Evolutionary conservation across 2,329 filamentous ascomycete genomes (phyloP).

Genomic region (Hypoxylon sp.): DNA sequence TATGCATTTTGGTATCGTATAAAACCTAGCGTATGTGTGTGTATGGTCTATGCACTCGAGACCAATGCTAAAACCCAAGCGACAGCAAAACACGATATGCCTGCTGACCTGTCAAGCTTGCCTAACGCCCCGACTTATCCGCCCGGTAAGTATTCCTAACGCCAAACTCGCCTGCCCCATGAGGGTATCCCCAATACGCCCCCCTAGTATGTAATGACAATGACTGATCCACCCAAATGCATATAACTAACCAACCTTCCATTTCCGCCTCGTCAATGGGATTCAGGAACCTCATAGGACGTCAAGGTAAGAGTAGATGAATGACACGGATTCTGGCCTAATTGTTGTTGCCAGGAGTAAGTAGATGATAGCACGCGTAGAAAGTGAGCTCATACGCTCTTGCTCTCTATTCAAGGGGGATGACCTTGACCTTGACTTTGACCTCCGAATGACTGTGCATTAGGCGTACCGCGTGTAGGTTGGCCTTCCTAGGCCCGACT

Average conservation of each 20-base stretch:
- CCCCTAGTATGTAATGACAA: conserved; percentile 36
- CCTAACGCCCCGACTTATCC: conserved; percentile 34
- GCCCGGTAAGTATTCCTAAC: conserved; percentile 24
- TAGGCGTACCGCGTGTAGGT: conserved; percentile 8
- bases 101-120: conserved; percentile 29
- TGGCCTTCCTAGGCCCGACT: conserved; percentile 60
- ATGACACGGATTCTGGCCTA: conserved; percentile 14
- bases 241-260: conserved; percentile 25
- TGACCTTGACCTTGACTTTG: not conserved
- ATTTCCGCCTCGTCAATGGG: conserved; percentile 20
- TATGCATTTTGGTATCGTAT: conserved; percentile 27
- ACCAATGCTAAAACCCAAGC: conserved; percentile 20
- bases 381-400: conserved; percentile 5
- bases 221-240: conserved; percentile 40
- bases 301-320: conserved; percentile 6
- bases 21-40: conserved; percentile 12
- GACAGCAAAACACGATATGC: conserved; percentile 32
- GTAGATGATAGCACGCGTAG: not conserved
- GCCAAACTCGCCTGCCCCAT: conserved; percentile 19
- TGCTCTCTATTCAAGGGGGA: not conserved
- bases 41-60: conserved; percentile 17
- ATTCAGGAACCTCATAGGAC: conserved; percentile 5
- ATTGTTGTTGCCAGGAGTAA: conserved; percentile 9
- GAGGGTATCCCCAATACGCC: conserved; percentile 40
- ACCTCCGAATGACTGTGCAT: not conserved